Conservation (phyloP, 768 basidiomycete species). For the Paxillus ammoniavirescens region DNA sequence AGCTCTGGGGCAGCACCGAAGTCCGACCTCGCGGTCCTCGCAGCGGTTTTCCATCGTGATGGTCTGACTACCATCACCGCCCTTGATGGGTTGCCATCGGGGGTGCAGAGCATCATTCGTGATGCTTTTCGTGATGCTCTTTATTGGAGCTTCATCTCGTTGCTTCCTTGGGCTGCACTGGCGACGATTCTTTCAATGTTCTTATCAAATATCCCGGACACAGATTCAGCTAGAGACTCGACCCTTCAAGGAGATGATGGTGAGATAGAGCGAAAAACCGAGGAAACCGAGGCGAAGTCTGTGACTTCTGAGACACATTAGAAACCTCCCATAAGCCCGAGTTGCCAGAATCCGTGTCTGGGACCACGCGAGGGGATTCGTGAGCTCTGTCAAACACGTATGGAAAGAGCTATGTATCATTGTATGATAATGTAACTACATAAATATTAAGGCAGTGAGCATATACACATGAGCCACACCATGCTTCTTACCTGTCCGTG, state of each 20-base stretch:
- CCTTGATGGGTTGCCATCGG: conserved; percentile 36
- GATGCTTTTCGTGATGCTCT: conserved; percentile 42
- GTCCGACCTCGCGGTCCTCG: conserved; percentile 27
- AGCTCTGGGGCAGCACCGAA: conserved; percentile 28
- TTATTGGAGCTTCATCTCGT: conserved; percentile 44
- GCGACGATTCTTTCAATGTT: conserved; percentile 36
- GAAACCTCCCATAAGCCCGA: too few relatives aligned
- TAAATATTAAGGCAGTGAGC: background rate
- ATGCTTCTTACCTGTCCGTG: too few relatives aligned
- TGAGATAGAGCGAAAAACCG: too few relatives aligned
- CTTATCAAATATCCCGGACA: conserved; percentile 37
- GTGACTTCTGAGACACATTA: too few relatives aligned
- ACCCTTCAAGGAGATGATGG: too few relatives aligned
- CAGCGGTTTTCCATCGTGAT: conserved; percentile 18
- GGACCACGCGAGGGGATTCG: too few relatives aligned
- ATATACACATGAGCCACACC: too few relatives aligned
- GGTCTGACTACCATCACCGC: conserved; percentile 35
- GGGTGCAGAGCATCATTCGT: conserved; percentile 34
- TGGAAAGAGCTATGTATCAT: too few relatives aligned
- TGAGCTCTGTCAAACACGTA: too few relatives aligned
- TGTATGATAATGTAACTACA: too few relatives aligned
- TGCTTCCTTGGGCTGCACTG: conserved; percentile 48
- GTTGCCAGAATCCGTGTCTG: too few relatives aligned
- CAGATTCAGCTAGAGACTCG: conserved; percentile 2
- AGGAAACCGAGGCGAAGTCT: too few relatives aligned